phyloP scores from a whole-genome alignment of 257 asterid genomes.

The Schizonepeta tenuifolia region DNA sequence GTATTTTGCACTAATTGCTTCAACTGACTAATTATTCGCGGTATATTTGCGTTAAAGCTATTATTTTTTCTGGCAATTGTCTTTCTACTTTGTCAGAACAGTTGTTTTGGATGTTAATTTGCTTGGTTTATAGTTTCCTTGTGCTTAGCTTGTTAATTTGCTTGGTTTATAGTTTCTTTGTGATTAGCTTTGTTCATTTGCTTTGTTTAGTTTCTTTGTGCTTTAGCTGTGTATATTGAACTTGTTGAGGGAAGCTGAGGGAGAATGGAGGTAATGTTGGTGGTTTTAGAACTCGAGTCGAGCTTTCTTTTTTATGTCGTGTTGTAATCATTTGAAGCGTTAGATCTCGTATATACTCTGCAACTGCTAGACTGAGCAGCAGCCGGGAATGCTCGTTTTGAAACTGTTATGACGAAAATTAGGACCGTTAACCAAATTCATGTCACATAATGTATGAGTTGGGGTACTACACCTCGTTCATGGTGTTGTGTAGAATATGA shows the following conservation, averaged over 20 bases:
- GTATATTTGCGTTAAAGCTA: background rate
- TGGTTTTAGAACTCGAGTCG: no score
- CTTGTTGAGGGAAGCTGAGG: no score
- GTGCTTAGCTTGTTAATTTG: background rate
- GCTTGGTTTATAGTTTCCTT: background rate
- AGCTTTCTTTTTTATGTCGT: no score
- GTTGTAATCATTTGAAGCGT: no score
- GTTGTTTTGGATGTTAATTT: background rate
- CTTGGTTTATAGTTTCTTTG: background rate
- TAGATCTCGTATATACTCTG: no score
- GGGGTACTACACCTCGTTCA: no score
- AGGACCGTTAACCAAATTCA: no score
- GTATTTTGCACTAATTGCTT: background rate
- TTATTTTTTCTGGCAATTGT: background rate
- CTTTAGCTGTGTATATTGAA: background rate
- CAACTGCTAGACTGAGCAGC: background rate
- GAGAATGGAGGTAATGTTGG: no score
- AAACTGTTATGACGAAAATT: no score
- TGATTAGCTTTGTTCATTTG: background rate
- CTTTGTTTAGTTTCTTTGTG: background rate
- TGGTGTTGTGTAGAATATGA: no score
- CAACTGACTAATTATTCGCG: background rate
- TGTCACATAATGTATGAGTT: no score
- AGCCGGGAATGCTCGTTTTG: no score
- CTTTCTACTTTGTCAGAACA: background rate